phyloP scores from a whole-genome alignment of 305 asterid species.

The Nicotiana rustica region DNA sequence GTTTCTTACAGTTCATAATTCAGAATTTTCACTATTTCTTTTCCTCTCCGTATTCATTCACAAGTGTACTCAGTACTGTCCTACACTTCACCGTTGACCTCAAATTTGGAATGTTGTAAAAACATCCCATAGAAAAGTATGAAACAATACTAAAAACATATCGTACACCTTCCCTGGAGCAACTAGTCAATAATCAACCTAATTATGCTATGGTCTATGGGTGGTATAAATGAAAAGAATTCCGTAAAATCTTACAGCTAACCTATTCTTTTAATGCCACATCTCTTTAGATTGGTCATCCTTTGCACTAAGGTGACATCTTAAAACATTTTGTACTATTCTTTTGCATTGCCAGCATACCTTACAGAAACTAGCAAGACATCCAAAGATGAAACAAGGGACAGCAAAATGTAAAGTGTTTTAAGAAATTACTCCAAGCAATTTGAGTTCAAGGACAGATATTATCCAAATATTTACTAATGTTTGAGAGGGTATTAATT shows the following conservation, averaged over 20 bases:
- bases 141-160: neutral
- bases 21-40: neutral
- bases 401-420: neutral
- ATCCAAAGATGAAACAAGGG: constrained; percentile 7
- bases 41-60: neutral
- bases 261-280: constrained; percentile 11
- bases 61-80: neutral
- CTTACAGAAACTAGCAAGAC: constrained; percentile 27
- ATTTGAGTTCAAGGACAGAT: neutral
- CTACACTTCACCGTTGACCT: neutral
- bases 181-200: constrained; percentile 5
- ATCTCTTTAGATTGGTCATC: neutral
- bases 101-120: constrained; percentile 1
- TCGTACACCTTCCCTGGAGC: neutral
- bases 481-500: constrained; percentile 17
- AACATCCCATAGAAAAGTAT: constrained; percentile 11
- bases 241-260: neutral
- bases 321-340: neutral
- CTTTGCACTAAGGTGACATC: neutral
- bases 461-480: constrained; percentile 28
- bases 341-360: constrained; percentile 27
- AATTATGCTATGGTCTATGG: constrained; percentile 4
- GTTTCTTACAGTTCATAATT: neutral
- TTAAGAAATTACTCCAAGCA: constrained; percentile 22
- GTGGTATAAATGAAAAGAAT: constrained; percentile 12